These are phyloP conservation scores for Lantana camara DNA, from an alignment of 257 asterid genomes.

Conservation along the genomic window DNA sequence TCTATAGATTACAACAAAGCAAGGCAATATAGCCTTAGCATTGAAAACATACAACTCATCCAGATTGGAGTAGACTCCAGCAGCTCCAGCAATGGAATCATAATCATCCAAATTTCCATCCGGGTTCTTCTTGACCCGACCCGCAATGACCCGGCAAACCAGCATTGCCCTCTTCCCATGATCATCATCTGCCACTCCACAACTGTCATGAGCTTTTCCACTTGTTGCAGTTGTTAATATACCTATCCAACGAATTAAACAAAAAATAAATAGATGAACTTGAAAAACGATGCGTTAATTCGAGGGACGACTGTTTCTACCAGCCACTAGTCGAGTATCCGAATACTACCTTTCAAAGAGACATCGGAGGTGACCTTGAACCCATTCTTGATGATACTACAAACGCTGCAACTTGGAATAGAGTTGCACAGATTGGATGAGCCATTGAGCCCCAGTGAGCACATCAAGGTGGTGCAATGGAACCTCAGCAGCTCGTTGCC, in stretches of 20 bases:
- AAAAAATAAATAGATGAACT: neutral
- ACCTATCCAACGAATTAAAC: constrained; percentile 36
- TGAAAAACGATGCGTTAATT: too few species aligned
- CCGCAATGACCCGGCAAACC: constrained; percentile 89
- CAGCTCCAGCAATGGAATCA: constrained; percentile 68
- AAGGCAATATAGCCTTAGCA: constrained; percentile 89
- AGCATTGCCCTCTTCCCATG: constrained; percentile 75
- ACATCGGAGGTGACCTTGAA: constrained; percentile 51
- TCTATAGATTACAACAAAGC: constrained; percentile 79
- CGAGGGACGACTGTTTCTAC: too few species aligned
- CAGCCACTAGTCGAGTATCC: too few species aligned
- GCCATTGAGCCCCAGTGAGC: constrained; percentile 83
- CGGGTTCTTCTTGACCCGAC: constrained; percentile 69
- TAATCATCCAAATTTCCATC: constrained; percentile 68
- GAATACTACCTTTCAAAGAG: constrained; percentile 37
- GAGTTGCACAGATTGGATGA: constrained; percentile 84
- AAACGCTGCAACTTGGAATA: constrained; percentile 55
- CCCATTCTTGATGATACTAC: constrained; percentile 68
- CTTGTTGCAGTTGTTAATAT: constrained; percentile 77
- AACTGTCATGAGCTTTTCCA: constrained; percentile 78
- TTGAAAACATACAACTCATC: constrained; percentile 82
- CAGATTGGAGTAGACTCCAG: constrained; percentile 71
- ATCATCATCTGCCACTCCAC: constrained; percentile 37
- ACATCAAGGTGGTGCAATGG: constrained; percentile 74
- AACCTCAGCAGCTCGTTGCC: constrained; percentile 90